A percentile compares a stretch with the other conserved stretches of the same genome.
These are phyloP conservation scores for Cardamine chenopodiifolia DNA, from an alignment of 345 rosid species.

Conservation along the genomic window DNA sequence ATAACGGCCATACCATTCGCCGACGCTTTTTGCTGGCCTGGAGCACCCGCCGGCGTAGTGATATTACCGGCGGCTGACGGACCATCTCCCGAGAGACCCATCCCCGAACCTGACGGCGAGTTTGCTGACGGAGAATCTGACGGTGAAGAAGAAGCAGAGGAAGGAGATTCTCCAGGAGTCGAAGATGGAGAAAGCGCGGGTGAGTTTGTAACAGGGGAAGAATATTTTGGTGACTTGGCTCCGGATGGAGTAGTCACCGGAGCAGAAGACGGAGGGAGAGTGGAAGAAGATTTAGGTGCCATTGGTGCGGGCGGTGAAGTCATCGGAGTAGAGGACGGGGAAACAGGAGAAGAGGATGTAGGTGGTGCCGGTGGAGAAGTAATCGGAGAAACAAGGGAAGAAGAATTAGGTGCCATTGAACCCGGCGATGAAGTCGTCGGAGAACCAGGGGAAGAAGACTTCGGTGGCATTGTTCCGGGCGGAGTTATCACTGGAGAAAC, in stretches of 20 bases:
- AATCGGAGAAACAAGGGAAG: conserved; percentile 17
- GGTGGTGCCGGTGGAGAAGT: conserved; percentile 32
- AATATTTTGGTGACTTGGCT: conserved; percentile 2
- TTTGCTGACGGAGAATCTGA: conserved; percentile 3
- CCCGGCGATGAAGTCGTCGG: conserved; percentile 38
- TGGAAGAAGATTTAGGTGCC: conserved; percentile 34
- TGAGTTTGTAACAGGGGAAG: conserved; percentile 28
- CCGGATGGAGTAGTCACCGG: background rate
- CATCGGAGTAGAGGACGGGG: conserved; percentile 30
- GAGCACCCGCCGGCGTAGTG: conserved; percentile 29
- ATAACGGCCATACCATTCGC: conserved; percentile 32
- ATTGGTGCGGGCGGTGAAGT: conserved; percentile 25
- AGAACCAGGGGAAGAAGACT: conserved; percentile 26
- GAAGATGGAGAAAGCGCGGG: background rate
- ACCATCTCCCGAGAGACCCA: conserved; percentile 26
- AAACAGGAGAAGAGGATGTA: conserved; percentile 1
- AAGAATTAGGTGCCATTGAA: conserved; percentile 21
- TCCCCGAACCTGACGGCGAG: conserved; percentile 10
- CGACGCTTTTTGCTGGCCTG: conserved; percentile 12
- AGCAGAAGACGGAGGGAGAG: conserved; percentile 12
- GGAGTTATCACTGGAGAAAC: conserved; percentile 16
- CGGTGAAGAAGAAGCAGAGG: conserved; percentile 13
- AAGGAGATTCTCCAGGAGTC: conserved; percentile 31
- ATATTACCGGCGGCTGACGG: conserved; percentile 32
- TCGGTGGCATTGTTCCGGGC: conserved; percentile 20